Evolutionary conservation across 495 filamentous ascomycete species (phyloP), one percentile per base, ranked within the genome.

Genomic region (Aspergillus coremiiformis): DNA sequence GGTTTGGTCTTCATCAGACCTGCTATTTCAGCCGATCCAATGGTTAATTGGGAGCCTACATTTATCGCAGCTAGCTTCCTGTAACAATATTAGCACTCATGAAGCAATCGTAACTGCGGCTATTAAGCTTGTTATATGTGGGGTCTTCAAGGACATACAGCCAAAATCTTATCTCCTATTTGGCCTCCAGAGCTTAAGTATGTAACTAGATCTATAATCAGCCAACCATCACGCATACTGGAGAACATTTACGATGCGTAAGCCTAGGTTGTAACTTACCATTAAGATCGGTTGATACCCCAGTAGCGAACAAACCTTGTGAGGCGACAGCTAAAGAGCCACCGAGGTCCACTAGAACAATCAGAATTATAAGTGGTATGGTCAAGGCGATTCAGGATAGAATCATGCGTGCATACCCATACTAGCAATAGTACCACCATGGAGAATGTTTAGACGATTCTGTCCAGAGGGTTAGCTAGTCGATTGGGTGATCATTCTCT

Each of bases 321-420:
- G 93, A 96, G 22, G 93, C 91, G 23, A 98, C 91, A 5, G 92
- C 93, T 17, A 98, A 73, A 8, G 90, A 95, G 15, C 93, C 93
- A 4, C 93, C 93, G 0, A 97, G 78, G 60, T 98, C 93, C 39
- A 95, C 90, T 86, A 47, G 9, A n/a, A 17, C 23, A 26, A 47
- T 19, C 7, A n/a, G 5, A 5, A 14, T 15, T n/a, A 20, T 56
- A 43, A 55, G 54, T 39, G 12, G 39, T 23, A 5, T 14, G 24
- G 24, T 24, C 20, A 11, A 12, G 11, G 35, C 19, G 17, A 23
- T 9, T 33, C 5, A 26, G 7, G 10, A 17, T 12, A 20, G 14
- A 11, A 52, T 27, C 20, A 49, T 10, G 8, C 45, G 15, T 19
- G 29, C 64, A 44, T 74, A 82, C 84, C 83, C 86, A 97, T 89